Base-by-base conservation (phyloP, 257 asterid species). In the Solanum dulcamara region DNA sequence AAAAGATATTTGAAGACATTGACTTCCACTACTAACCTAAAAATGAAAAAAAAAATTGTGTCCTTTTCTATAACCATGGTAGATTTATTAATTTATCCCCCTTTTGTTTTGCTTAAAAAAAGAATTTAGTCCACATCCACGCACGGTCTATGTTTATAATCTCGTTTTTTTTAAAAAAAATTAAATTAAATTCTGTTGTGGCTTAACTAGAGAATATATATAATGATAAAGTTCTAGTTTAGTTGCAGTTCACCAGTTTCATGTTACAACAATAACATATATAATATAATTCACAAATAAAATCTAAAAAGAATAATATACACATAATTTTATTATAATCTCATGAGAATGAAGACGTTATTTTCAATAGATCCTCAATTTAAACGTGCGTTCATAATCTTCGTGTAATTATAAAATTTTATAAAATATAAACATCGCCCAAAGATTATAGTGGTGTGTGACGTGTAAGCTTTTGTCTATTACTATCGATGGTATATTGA, bases 381-480 rank as follows among this genome's bases (percentile, higher is more conserved):
- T 18, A 11, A 22, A 59, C 7, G 28, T 55, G 7, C 6, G 22
- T 38, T 66, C 13, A 6, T 14, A 1, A 70, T 14, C 11, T 33
- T 22, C 4, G 4, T 70, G 10, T 67, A 67, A 71, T 72, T 28
- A 46, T 48, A 17, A 5, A 10, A 9, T 48, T 79, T 79, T 48
- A 18, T 22, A 28, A 86, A 81, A 4, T 28, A 71, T 40, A 13
- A 37, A 83, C 3, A 79, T 42, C 9, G 28, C n/a, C 80, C 86
- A 75, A 80, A 26, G 40, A 35, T 53, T 80, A 26, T 62, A 42
- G 89, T 84, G 86, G 84, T 70, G 42, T 53, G 26, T 87, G 88
- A 87, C 90, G 92, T 92, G 96, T 87, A 87, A 40, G 64, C 83
- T 89, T 91, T 93, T 91, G 95, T 93, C 93, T 35, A 84, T 81